Evolutionary conservation across 805 yeast species (phyloP), one percentile per base, ranked within the genome.

Genomic region (Candida nonsorbophila): DNA sequence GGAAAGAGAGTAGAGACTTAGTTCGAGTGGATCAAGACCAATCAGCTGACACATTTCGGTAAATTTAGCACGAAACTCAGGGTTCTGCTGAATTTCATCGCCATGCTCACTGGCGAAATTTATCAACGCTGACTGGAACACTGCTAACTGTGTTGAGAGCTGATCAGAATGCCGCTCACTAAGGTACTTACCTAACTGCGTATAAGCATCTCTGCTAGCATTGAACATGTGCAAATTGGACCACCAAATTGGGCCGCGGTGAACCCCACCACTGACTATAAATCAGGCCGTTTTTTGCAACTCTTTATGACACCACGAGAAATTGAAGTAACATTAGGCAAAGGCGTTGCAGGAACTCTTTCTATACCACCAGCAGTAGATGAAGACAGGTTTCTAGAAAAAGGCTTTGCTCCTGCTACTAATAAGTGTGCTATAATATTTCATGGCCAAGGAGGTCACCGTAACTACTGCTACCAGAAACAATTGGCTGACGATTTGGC

Each of bases 371-470:
- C 51, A 22, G 33, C 62, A 0, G 53, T 32, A 3, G 53, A 49
- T 24, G 35, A 38, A 1, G 51, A 44, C 6, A 37, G 47, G 27
- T 49, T 48, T 7, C 45, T 42, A 31, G 42, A 35, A 18, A 44
- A 43, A 7, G 56, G 53, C 1, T 45, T 39, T 25, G 57, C 59
- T 6, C 69, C 70, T 3, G 49, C 66, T 5, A 67, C 72, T 5
- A 67, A 61, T 33, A 67, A 71, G 35, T 62, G 72, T 22, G 85
- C 79, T 0, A 48, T 87, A 5, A 47, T 87, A 11, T 41, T 77
- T n/a, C 97, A 88, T 51, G 97, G 97, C 1, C 81, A 74, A 37
- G 88, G 79, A 1, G 94, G 95, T 0, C 94, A 88, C 49, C 74
- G 85, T 41, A 74, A 83, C 58, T 81, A 84, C 49, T 76, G 84